Evolutionary conservation across 257 asterid genomes (phyloP), one percentile per base, ranked within the genome.

Genomic region (Mitragyna speciosa): DNA sequence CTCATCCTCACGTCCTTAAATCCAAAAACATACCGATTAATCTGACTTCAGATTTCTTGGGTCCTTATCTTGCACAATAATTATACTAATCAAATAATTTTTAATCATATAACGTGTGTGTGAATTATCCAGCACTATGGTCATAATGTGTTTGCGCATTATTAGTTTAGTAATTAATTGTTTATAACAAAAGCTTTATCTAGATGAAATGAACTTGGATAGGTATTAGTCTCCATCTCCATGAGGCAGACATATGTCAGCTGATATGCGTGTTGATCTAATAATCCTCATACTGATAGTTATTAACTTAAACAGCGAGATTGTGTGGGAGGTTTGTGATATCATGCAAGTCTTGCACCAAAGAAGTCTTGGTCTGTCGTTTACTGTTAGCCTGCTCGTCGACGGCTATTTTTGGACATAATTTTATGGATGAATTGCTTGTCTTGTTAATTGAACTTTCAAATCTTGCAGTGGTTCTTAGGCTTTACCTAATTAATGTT

Each of bases 311-410:
- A 74, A 36, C 3, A n/a, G 47, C 1, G 54, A 75, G 56, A 75
- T 75, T 58, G 7, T 22, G 69, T 45, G 49, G 1, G 58, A n/a
- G 58, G 58, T 1, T 58, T 26, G 59, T 43, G 58, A 43, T 72
- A 45, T 76, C 64, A 76, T 14, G 6, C 67, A 73, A 70, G 71
- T 76, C 51, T 68, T 49, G 52, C 64, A 48, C 76, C 19, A 79
- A 72, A 51, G 86, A 84, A 84, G 82, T 39, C 12, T 70, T 71
- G 22, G 3, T 80, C 86, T 84, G 91, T 86, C 86, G 65, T 79
- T 74, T 80, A 80, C n/a, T 80, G 58, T 59, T 54, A 77, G 77
- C 66, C 45, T 39, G 30, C 39, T 77, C 70, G 52, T n/a, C 24
- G 52, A 33, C 26, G 48, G 6, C 47, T 17, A 16, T 31, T 71